A percentile compares a stretch with the other conserved stretches of the same genome.
phyloP scores from a whole-genome alignment of 345 rosid species.

The Populus ilicifolia region DNA sequence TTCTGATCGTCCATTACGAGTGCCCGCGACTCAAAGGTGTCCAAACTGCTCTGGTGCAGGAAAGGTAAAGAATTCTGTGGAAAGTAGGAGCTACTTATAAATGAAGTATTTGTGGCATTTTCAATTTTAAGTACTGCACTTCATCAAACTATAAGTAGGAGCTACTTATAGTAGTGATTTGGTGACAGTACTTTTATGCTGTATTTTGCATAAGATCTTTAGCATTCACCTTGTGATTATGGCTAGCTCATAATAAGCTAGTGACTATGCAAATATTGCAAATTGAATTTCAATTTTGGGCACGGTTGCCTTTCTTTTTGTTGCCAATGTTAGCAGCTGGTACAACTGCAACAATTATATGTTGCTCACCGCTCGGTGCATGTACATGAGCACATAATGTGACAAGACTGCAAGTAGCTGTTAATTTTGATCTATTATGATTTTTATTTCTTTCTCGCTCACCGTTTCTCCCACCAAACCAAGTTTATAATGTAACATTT shows the following conservation, averaged over 20 bases:
- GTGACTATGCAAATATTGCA: background rate
- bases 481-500: background rate
- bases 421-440: background rate
- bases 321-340: background rate
- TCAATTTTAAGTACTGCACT: background rate
- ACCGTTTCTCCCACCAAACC: background rate
- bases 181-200: background rate
- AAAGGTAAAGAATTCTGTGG: constrained; percentile 46
- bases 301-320: background rate
- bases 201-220: background rate
- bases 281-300: background rate
- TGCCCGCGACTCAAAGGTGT: constrained; percentile 65
- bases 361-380: too few species aligned
- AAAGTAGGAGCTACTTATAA: background rate
- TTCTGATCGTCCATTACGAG: constrained; percentile 46
- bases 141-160: background rate
- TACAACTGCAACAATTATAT: too few species aligned
- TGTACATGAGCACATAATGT: background rate
- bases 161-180: background rate
- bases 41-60: constrained; percentile 87
- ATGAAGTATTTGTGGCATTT: background rate
- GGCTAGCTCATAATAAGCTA: background rate
- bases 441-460: background rate
- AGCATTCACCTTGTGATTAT: background rate
- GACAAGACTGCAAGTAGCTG: background rate